Evolutionary conservation across 495 filamentous ascomycete genomes (phyloP).

Genomic region (Tuber brumale): DNA sequence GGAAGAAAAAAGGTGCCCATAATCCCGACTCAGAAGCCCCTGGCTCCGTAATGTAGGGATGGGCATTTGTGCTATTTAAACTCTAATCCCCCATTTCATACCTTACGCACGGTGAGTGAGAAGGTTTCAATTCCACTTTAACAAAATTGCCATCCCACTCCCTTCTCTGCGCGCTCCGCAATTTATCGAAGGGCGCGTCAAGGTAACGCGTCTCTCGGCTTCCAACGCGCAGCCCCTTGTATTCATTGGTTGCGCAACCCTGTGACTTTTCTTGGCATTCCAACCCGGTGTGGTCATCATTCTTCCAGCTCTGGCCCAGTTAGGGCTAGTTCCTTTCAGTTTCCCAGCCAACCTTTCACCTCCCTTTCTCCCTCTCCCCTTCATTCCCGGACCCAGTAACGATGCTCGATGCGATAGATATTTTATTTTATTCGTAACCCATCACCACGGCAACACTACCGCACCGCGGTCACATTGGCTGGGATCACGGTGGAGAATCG

Average conservation of each 20-base stretch:
- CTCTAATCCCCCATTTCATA: background rate
- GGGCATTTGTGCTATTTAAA: background rate
- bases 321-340: background rate
- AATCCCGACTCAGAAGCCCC: background rate
- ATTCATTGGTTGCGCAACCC: slow-evolving; percentile 33
- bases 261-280: slow-evolving; percentile 25
- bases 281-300: background rate
- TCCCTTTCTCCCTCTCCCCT: background rate
- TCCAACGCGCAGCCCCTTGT: slow-evolving; percentile 22
- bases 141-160: slow-evolving; percentile 16
- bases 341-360: background rate
- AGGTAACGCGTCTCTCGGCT: slow-evolving; percentile 31
- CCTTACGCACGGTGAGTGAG: background rate
- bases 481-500: background rate
- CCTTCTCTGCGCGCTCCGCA: slow-evolving; percentile 11
- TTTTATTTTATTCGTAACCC: background rate
- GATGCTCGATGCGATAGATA: slow-evolving; percentile 1
- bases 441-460: slow-evolving; percentile 5
- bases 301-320: background rate
- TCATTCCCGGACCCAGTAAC: background rate
- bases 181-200: slow-evolving; percentile 23
- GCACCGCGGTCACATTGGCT: background rate
- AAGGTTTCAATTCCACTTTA: background rate
- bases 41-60: background rate
- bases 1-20: background rate